phyloP scores from a whole-genome alignment of 164 flowering plant genomes.

The Vitis vinifera region DNA sequence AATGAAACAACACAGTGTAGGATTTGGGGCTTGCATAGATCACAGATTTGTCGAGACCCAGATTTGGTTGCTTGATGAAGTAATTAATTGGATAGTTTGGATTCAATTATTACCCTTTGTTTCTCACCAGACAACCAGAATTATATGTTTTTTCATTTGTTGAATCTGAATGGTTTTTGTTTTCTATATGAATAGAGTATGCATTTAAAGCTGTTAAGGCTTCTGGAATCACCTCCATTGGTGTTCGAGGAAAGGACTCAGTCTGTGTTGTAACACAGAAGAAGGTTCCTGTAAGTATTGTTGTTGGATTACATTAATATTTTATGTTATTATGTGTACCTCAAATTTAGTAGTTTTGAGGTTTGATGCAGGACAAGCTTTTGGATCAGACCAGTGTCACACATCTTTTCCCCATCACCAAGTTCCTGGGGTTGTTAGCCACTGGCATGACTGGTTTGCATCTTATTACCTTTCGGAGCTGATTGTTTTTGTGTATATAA shows the following conservation, averaged over 20 bases:
- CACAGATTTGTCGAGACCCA: too few species aligned
- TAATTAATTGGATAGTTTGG: too few species aligned
- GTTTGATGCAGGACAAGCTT: conserved; percentile 81
- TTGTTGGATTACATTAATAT: neutral
- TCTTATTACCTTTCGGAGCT: neutral
- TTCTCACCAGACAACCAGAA: too few species aligned
- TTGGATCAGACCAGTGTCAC: conserved; percentile 94
- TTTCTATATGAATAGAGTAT: conserved; percentile 53
- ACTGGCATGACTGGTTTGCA: conserved; percentile 95
- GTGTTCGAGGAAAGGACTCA: conserved; percentile 89
- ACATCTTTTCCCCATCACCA: conserved; percentile 85
- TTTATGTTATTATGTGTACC: conserved; percentile 3
- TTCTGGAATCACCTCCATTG: conserved; percentile 86
- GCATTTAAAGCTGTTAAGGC: conserved; percentile 98
- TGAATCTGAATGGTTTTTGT: neutral
- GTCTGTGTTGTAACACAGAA: conserved; percentile 96
- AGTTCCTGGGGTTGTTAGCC: conserved; percentile 82
- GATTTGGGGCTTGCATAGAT: too few species aligned
- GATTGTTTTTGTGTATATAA: neutral
- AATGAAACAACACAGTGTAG: too few species aligned
- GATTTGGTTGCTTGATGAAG: too few species aligned
- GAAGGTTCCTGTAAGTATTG: conserved; percentile 86
- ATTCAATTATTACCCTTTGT: too few species aligned
- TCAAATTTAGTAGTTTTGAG: neutral
- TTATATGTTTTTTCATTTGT: neutral